Conservation (phyloP, 2,329 filamentous ascomycete genomes). For the Colletotrichum sp. region DNA sequence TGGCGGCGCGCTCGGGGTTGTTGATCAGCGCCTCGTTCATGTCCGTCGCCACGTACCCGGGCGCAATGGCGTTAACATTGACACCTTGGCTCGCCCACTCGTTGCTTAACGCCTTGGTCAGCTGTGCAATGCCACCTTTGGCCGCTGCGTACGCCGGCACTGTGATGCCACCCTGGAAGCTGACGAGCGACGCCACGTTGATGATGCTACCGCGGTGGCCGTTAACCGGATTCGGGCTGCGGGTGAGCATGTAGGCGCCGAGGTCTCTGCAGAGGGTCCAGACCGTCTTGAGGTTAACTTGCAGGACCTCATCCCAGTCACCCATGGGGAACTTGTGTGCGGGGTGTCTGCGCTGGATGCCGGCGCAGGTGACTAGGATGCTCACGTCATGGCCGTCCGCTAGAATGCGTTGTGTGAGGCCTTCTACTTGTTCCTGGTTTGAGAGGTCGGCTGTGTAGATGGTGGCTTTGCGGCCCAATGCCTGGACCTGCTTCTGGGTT, state of each 20-base stretch:
- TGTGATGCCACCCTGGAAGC: slow-evolving; percentile 85
- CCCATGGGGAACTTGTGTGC: slow-evolving; percentile 66
- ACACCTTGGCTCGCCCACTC: slow-evolving; percentile 84
- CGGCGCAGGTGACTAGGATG: slow-evolving; percentile 70
- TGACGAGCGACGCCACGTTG: slow-evolving; percentile 82
- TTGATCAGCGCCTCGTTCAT: slow-evolving; percentile 87
- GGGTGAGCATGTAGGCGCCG: slow-evolving; percentile 76
- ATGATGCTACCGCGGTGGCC: slow-evolving; percentile 75
- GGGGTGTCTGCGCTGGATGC: slow-evolving; percentile 70
- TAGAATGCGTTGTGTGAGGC: slow-evolving; percentile 20
- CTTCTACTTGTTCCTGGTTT: slow-evolving; percentile 20
- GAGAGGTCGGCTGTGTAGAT: slow-evolving; percentile 27
- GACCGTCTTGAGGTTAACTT: slow-evolving; percentile 84
- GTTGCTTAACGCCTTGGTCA: slow-evolving; percentile 85
- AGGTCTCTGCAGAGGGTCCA: slow-evolving; percentile 81
- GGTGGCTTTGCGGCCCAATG: slow-evolving; percentile 24
- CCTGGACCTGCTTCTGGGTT: slow-evolving; percentile 22
- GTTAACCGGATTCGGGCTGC: slow-evolving; percentile 46
- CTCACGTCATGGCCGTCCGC: slow-evolving; percentile 41
- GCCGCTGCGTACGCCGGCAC: slow-evolving; percentile 87
- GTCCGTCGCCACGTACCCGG: slow-evolving; percentile 90
- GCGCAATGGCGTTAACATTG: slow-evolving; percentile 86
- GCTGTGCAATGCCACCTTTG: slow-evolving; percentile 84
- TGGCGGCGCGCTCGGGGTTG: slow-evolving; percentile 69
- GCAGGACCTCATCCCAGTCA: slow-evolving; percentile 71